Evolutionary conservation across 1,284 basidiomycete genomes (phyloP), one percentile per base, ranked within the genome.

Genomic region (Golubevia pallescens): DNA sequence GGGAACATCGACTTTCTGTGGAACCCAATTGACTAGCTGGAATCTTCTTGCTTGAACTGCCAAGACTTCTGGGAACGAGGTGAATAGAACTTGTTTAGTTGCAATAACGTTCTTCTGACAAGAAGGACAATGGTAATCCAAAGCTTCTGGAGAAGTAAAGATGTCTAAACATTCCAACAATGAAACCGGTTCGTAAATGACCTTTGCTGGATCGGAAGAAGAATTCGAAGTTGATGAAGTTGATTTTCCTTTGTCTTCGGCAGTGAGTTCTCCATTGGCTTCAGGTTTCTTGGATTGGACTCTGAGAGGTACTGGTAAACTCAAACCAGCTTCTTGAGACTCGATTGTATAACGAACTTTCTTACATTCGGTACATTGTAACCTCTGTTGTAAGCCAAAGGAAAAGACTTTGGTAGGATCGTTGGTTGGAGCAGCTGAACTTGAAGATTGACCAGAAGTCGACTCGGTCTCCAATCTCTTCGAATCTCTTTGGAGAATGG

Each of bases 1-100:
- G 0, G 95, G 95, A 24, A 99, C 93, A 72, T 97, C 93, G 42
- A 98, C 89, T 86, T 99, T 99, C 3, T 92, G 90, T 0, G 97
- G 96, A 2, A 99, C 94, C 96, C 96, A 99, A 80, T 95, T 95
- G 62, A 96, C 91, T 4, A 97, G 89, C 86, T 96, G 93, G 88
- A 98, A 98, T 78, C 97, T 95, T 78, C 93, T 93, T 62, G 94
- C 92, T 77, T 97, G 95, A 0, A 99, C 86, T 3, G 96, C 91
- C 0, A 99, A 89, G 1, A 95, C 90, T 23, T 94, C 89, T 0
- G 96, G 96, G 88, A 96, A 95, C 0, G 93, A 92, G 3, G 92
- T 89, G 76, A 99, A 93, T 1, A 7, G 13, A 5, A 84, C 90
- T 80, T 74, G 90, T 89, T 90, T 92, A 16, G 87, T 87, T 0